Percentiles rank a stretch among this genome's conserved stretches.
phyloP scores from a whole-genome alignment of 352 stramenopile species.

The Plasmopara viticola region DNA sequence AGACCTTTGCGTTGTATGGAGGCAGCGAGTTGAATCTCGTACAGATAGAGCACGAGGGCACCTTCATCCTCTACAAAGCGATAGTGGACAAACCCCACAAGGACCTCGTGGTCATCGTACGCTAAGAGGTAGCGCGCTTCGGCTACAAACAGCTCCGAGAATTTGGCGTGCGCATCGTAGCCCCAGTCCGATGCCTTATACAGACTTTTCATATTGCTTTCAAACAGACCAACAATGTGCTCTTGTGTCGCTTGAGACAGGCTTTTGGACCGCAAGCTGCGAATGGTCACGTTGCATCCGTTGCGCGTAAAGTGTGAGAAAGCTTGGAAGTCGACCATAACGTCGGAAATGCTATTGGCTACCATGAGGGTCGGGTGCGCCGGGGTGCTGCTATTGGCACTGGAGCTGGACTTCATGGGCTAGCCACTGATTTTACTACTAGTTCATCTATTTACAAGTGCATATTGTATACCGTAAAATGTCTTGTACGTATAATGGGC shows the following conservation, averaged over 20 bases:
- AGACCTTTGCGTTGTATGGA: slow-evolving; percentile 66
- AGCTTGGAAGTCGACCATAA: slow-evolving; percentile 53
- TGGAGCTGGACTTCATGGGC: too few relatives aligned
- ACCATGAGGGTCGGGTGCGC: slow-evolving; percentile 26
- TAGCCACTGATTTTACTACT: too few relatives aligned
- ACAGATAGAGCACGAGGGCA: slow-evolving; percentile 88
- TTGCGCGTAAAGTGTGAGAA: slow-evolving; percentile 56
- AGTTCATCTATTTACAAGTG: too few relatives aligned
- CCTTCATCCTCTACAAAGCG: slow-evolving; percentile 91
- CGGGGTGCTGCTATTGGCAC: too few relatives aligned
- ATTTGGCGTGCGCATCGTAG: slow-evolving; percentile 82
- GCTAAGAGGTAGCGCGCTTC: slow-evolving; percentile 86
- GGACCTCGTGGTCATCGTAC: slow-evolving; percentile 29
- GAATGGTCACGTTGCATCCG: slow-evolving; percentile 36
- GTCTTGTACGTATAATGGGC: too few relatives aligned
- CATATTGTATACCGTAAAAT: too few relatives aligned
- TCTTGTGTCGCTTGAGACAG: slow-evolving; percentile 29
- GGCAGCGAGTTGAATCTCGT: slow-evolving; percentile 88
- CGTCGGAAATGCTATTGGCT: slow-evolving; percentile 49
- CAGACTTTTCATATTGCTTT: slow-evolving; percentile 88
- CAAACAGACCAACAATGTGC: slow-evolving; percentile 70
- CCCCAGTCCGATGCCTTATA: slow-evolving; percentile 89
- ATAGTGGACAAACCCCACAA: slow-evolving; percentile 85
- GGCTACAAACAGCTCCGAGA: slow-evolving; percentile 73
- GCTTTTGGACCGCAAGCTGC: slow-evolving; percentile 31